These are phyloP conservation scores for Malus hybrid DNA, from an alignment of 331 rosid species.

Conservation along the genomic window DNA sequence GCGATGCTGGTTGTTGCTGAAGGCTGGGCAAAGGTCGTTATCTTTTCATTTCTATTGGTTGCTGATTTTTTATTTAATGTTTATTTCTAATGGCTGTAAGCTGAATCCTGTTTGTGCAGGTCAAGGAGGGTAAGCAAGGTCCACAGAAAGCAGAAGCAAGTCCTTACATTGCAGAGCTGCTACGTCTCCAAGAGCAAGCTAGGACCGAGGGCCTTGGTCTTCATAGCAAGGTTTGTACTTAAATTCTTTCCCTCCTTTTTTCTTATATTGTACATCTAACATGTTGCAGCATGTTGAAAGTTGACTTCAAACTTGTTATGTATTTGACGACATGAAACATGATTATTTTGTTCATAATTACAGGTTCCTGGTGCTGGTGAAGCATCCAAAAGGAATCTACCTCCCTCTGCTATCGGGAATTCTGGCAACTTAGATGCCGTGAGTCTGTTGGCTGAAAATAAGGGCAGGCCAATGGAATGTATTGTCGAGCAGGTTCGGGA, in stretches of 20 bases:
- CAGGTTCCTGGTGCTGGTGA: conserved; percentile 87
- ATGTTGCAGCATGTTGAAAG: background rate
- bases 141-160: conserved; percentile 86
- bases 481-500: conserved; percentile 97
- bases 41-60: background rate
- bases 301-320: background rate
- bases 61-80: conserved; percentile 7
- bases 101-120: conserved; percentile 39
- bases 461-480: conserved; percentile 79
- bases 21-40: conserved; percentile 96
- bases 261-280: background rate
- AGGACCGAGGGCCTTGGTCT: conserved; percentile 84
- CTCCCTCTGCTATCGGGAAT: conserved; percentile 91
- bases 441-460: conserved; percentile 72
- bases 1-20: conserved; percentile 68
- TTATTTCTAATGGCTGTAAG: background rate
- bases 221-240: conserved; percentile 70
- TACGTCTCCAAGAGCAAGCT: conserved; percentile 73
- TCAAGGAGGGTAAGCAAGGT: conserved; percentile 55
- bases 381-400: conserved; percentile 69
- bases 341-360: conserved; percentile 21
- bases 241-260: background rate
- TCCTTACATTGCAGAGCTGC: conserved; percentile 71
- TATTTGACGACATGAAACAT: background rate
- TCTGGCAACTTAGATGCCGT: conserved; percentile 78